Percentiles rank a stretch among this genome's conserved stretches.
Conservation (phyloP, 2,329 filamentous ascomycete genomes). For the Aspergillus phoenicis region DNA sequence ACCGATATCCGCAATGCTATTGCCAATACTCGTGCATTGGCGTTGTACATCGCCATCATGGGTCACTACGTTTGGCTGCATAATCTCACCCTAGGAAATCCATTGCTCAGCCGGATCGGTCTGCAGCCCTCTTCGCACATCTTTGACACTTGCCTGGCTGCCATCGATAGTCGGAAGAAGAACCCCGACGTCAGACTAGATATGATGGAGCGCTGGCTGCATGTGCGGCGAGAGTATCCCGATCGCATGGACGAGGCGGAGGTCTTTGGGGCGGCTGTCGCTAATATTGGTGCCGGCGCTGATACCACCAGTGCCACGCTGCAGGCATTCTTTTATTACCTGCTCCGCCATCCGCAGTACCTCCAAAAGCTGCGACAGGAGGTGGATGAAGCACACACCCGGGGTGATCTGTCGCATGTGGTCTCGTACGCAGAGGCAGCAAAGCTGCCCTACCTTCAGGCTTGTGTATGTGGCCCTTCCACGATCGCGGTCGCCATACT, state of each 20-base stretch:
- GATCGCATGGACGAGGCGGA: slow-evolving; percentile 39
- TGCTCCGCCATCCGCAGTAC: slow-evolving; percentile 32
- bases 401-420: slow-evolving; percentile 24
- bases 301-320: slow-evolving; percentile 43
- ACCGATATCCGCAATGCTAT: slow-evolving; percentile 42
- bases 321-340: slow-evolving; percentile 41
- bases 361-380: slow-evolving; percentile 23
- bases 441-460: slow-evolving; percentile 39
- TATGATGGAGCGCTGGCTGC: slow-evolving; percentile 43
- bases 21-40: slow-evolving; percentile 34
- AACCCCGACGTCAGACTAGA: slow-evolving; percentile 37
- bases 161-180: slow-evolving; percentile 36
- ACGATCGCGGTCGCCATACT: neutral
- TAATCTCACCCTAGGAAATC: slow-evolving; percentile 41
- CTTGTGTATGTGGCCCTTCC: slow-evolving; percentile 30
- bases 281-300: slow-evolving; percentile 41
- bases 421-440: slow-evolving; percentile 32
- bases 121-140: slow-evolving; percentile 42
- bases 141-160: slow-evolving; percentile 40
- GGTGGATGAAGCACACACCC: slow-evolving; percentile 25
- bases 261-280: slow-evolving; percentile 37
- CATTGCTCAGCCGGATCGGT: slow-evolving; percentile 38
- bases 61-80: slow-evolving; percentile 42
- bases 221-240: slow-evolving; percentile 34
- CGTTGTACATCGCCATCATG: slow-evolving; percentile 36